These are phyloP conservation scores for Candida tetrigidarum DNA, from an alignment of 1,139 yeast species.

Conservation along the genomic window DNA sequence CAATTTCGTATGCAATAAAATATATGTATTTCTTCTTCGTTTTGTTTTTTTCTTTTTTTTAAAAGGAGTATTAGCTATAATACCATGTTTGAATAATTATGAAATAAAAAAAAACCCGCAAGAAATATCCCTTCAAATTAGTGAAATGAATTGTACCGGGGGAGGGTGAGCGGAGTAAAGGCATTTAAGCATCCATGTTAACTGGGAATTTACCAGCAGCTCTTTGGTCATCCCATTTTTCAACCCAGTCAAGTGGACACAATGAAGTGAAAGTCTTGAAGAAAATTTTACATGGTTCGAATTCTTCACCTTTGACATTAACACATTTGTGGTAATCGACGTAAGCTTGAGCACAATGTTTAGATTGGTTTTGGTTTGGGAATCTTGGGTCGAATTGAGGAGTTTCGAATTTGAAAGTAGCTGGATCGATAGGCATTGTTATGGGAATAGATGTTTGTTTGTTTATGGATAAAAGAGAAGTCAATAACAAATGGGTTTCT, in stretches of 20 bases:
- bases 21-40: neutral
- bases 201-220: slow-evolving; percentile 56
- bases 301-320: slow-evolving; percentile 96
- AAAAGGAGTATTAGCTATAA: neutral
- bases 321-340: slow-evolving; percentile 98
- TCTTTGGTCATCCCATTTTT: slow-evolving; percentile 97
- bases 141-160: neutral
- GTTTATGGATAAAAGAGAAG: too few relatives aligned
- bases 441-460: too few relatives aligned
- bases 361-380: slow-evolving; percentile 97
- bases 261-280: slow-evolving; percentile 88
- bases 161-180: neutral
- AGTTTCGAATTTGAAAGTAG: slow-evolving; percentile 64
- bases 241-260: slow-evolving; percentile 94
- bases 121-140: neutral
- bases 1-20: neutral
- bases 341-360: slow-evolving; percentile 98
- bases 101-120: neutral
- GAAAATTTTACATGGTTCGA: slow-evolving; percentile 96
- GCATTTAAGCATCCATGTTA: slow-evolving; percentile 29
- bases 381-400: slow-evolving; percentile 92
- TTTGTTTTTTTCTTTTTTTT: neutral
- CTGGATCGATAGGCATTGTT: slow-evolving; percentile 51
- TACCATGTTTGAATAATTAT: slow-evolving; percentile 4
- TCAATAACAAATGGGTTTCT: too few relatives aligned